Base-by-base conservation (phyloP, 2,329 filamentous ascomycete species). In the Ceratocystis eucalypticola region DNA sequence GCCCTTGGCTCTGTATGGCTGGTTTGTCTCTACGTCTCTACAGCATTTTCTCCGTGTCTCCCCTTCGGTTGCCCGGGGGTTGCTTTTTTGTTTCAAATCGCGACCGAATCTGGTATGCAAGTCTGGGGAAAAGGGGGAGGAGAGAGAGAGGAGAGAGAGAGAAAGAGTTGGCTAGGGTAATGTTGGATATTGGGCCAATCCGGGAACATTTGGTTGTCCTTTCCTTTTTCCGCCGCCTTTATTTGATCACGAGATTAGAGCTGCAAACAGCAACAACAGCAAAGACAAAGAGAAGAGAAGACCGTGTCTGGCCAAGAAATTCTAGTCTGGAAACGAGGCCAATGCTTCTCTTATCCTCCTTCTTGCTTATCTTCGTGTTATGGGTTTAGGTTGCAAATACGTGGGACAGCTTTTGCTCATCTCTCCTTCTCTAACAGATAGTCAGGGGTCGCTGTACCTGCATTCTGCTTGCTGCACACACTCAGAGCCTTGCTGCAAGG, bases 281-380 rank as follows among this genome's bases (percentile, higher is more conserved):
- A 25, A 20, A 20, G 22, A 50, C 17, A 50, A 12, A 22, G 22
- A 50, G 46, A 61, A 17, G 22, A 61, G 44, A 45, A 3, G 44
- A 22, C 8, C 55, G 17, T 37, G 55, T 28, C 55, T 28, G 17
- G 25, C 17, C 20, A 61, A 5, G 33, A 45, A 61, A 28, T n/a
- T 28, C 30, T 17, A 20, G 33, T 37, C 57, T 61, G 30, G 20
- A 44, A 22, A 41, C 30, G 8, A 44, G 59, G 28, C 28, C 55
- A 61, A 25, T 61, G 28, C 55, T 61, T 61, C 55, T 30, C 55
- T 59, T 17, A 15, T 59, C 22, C 30, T 59, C 12, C n/a, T 61
- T 22, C n/a, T n/a, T 61, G 48, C 48, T 53, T 53, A 53, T 53
- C 22, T 25, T 53, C 48, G 48, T 53, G 48, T 53, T 53, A 53